Conservation (phyloP, 148 eudicot species). For the Oxyria digyna region DNA sequence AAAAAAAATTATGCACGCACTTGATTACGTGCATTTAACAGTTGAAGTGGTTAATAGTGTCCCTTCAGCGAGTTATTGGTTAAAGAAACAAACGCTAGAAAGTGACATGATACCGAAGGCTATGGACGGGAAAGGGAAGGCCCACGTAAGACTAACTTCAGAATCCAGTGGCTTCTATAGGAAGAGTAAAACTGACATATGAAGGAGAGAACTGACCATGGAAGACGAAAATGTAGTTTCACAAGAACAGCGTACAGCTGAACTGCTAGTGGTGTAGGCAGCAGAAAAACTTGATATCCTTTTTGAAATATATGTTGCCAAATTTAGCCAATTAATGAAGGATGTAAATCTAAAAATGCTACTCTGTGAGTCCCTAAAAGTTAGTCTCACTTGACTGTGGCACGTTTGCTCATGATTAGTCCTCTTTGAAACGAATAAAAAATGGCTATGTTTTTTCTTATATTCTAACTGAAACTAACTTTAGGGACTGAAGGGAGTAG, state of each 20-base stretch:
- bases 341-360: neutral
- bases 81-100: neutral
- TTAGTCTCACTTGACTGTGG: too few relatives aligned
- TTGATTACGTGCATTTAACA: neutral
- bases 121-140: neutral
- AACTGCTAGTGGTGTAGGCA: neutral
- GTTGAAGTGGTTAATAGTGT: neutral
- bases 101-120: neutral
- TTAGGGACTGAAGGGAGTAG: too few relatives aligned
- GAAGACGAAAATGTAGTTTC: neutral
- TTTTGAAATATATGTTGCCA: neutral
- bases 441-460: too few relatives aligned
- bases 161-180: neutral
- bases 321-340: neutral
- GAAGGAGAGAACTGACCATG: neutral
- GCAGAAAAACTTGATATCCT: neutral
- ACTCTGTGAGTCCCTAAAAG: too few relatives aligned
- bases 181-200: neutral
- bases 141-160: neutral
- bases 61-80: neutral
- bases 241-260: neutral
- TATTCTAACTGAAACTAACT: too few relatives aligned
- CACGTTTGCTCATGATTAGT: too few relatives aligned
- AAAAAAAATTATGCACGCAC: neutral
- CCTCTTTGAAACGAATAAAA: too few relatives aligned